Evolutionary conservation across 768 basidiomycete genomes (phyloP).

Genomic region (Rhodotorula babjevae): DNA sequence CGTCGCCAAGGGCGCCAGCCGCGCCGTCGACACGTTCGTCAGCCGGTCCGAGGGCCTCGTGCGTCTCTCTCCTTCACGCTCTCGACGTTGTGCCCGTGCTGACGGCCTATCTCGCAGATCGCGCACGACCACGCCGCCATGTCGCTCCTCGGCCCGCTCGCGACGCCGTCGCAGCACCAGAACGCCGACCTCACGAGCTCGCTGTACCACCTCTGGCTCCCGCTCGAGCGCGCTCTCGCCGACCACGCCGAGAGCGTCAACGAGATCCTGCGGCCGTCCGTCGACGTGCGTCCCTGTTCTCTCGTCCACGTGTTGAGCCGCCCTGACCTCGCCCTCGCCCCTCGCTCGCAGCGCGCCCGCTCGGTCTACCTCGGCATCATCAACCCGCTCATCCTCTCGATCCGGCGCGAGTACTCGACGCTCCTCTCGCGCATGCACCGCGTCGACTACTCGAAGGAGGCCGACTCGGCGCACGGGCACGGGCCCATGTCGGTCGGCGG

Average conservation of each 20-base stretch:
- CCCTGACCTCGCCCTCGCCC: neutral
- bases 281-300: conserved; percentile 20
- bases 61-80: conserved; percentile 8
- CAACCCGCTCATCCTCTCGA: conserved; percentile 46
- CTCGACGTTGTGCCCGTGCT: neutral
- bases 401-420: conserved; percentile 72
- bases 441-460: conserved; percentile 68
- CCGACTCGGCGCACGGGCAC: conserved; percentile 55
- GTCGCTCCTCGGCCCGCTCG: conserved; percentile 66
- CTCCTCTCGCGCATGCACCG: conserved; percentile 80
- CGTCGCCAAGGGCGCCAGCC: conserved; percentile 68
- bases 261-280: conserved; percentile 31
- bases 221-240: conserved; percentile 60
- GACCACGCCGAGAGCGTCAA: conserved; percentile 56
- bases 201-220: conserved; percentile 69
- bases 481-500: conserved; percentile 54
- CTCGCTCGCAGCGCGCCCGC: conserved; percentile 15
- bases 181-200: conserved; percentile 76
- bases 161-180: conserved; percentile 69
- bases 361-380: conserved; percentile 43
- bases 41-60: conserved; percentile 67
- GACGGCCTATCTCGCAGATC: conserved; percentile 51
- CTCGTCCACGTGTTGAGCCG: rapidly evolving
- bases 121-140: conserved; percentile 72
- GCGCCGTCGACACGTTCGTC: conserved; percentile 65